Evolutionary conservation across 208 protist species (phyloP).

Genomic region (Leishmania aethiopica): DNA sequence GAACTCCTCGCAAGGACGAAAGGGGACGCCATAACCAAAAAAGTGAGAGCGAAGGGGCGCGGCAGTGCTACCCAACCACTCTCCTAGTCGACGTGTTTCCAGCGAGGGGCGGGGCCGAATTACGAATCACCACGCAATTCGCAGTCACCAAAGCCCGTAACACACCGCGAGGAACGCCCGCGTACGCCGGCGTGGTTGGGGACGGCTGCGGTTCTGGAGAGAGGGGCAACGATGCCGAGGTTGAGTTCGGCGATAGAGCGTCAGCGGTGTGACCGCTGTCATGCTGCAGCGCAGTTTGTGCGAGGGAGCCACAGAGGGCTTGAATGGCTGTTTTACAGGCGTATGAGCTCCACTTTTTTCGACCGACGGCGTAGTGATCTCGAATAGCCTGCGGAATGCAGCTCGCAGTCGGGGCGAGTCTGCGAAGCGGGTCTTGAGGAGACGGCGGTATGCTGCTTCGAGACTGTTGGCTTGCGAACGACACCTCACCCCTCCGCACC

Average conservation of each 20-base stretch:
- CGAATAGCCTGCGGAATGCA: slow-evolving; percentile 1
- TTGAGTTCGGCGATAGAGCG: not conserved
- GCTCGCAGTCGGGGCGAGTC: slow-evolving; percentile 1
- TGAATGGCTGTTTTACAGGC: not conserved
- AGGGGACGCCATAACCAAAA: not conserved
- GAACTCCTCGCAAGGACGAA: not conserved
- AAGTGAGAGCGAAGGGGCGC: not conserved
- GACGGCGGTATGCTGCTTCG: not conserved
- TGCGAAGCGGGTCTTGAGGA: slow-evolving; percentile 7
- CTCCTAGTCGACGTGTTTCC: not conserved
- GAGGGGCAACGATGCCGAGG: not conserved
- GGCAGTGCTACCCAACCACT: not conserved
- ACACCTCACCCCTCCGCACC: not conserved
- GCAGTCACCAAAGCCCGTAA: not conserved
- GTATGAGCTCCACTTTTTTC: not conserved
- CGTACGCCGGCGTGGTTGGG: not conserved
- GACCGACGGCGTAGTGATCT: not conserved
- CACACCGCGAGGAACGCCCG: not conserved
- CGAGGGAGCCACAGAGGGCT: not conserved
- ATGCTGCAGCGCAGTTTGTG: not conserved
- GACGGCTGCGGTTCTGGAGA: not conserved
- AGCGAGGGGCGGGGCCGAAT: too few species aligned
- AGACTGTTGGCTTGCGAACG: not conserved
- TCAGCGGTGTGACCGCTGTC: not conserved
- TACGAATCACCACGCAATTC: slow-evolving; percentile 5